Percentiles rank a stretch among this genome's conserved stretches.
Conservation (phyloP, 768 basidiomycete species). For the Termitomyces sp. region DNA sequence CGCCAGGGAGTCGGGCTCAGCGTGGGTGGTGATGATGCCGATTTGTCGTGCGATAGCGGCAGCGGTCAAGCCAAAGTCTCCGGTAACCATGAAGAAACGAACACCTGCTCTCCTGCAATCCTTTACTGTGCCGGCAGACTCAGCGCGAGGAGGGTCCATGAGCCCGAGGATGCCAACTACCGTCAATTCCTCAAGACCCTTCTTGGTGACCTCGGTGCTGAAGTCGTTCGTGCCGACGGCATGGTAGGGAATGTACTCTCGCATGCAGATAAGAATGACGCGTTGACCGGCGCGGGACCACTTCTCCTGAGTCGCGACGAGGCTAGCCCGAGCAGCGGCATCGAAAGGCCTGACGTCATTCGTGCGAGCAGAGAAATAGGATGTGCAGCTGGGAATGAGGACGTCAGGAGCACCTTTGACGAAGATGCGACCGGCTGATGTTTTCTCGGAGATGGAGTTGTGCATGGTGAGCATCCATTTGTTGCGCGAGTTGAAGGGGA, state of each 20-base stretch:
- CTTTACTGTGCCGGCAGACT: constrained; percentile 38
- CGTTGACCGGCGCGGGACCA: constrained; percentile 48
- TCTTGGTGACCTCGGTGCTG: constrained; percentile 32
- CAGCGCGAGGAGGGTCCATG: constrained; percentile 48
- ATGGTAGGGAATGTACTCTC: constrained; percentile 16
- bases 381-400: constrained; percentile 34
- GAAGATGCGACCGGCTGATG: constrained; percentile 26
- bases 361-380: constrained; percentile 8
- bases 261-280: constrained; percentile 41
- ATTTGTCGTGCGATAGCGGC: constrained; percentile 43
- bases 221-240: constrained; percentile 16
- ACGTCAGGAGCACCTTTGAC: constrained; percentile 59
- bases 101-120: constrained; percentile 45
- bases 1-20: constrained; percentile 11
- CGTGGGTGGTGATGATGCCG: constrained; percentile 33
- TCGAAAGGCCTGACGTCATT: constrained; percentile 23
- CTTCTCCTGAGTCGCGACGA: constrained; percentile 25
- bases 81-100: constrained; percentile 51
- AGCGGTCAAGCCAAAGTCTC: constrained; percentile 49
- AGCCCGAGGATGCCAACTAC: constrained; percentile 50
- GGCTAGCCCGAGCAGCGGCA: constrained; percentile 10
- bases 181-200: constrained; percentile 30
- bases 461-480: constrained; percentile 54
- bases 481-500: constrained; percentile 45
- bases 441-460: constrained; percentile 10